Evolutionary conservation across 1,139 yeast species (phyloP), one percentile per base, ranked within the genome.

Genomic region (Saccharomycopsis phalli): DNA sequence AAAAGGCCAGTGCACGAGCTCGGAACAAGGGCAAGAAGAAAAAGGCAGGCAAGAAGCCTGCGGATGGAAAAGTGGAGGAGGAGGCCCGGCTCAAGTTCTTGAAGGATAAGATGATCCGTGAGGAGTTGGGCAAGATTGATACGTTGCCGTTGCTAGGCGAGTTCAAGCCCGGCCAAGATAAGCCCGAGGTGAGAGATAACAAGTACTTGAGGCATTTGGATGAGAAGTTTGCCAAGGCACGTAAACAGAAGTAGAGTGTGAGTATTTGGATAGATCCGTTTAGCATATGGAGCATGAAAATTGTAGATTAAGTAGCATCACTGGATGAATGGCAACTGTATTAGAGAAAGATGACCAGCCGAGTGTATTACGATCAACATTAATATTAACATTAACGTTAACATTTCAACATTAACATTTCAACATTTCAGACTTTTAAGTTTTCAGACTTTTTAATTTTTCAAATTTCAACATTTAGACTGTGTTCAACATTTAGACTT

Each of bases 1-100:
- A 88, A 55, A 81, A 74, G 57, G 68, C 67, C 47, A 70, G 84
- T 30, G 95, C 94, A 0, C 61, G 75, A 13, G 75, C 70, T 52
- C 60, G 88, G n/a, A 34, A 40, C 28, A 39, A 38, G 21, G 19
- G 19, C n/a, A 41, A 37, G 33, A 37, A 42, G 17, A 17, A 22
- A 8, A 21, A 21, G n/a, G 25, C 28, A 7, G 38, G 31, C 19
- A 28, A 26, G 8, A 19, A 14, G 10, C 11, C 25, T 14, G 19
- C 21, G 14, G 27, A 33, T 4, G 13, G 37, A 16, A 26, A 36
- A 17, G 13, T 20, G 28, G 4, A 14, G 29, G 23, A 13, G 21
- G 27, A 25, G 6, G 29, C 37, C 7, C 19, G 37, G 23, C 11
- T 41, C 16, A 29, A 23, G 27, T 40, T 25, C 18, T 14, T 41